Conservation (phyloP, 1,139 yeast genomes). For the Diutina mesorugosa region DNA sequence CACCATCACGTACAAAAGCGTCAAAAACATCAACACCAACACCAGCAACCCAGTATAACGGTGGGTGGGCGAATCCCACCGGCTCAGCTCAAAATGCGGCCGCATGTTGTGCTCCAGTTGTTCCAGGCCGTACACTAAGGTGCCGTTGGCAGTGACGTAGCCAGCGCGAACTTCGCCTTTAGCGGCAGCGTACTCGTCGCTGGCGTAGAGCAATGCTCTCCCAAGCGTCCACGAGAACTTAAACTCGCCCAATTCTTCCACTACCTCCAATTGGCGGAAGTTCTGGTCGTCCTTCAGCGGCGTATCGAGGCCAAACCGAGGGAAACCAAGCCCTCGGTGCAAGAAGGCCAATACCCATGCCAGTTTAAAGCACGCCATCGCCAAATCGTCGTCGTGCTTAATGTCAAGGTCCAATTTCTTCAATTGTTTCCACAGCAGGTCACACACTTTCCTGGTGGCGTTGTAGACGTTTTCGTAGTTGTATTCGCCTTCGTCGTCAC, state of each 20-base stretch:
- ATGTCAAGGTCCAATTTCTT: not conserved
- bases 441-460: constrained; percentile 35
- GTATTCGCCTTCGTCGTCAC: constrained; percentile 9
- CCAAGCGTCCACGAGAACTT: constrained; percentile 82
- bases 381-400: constrained; percentile 10
- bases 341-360: constrained; percentile 63
- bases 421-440: constrained; percentile 13
- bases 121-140: not conserved
- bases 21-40: not conserved
- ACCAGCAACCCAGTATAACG: constrained; percentile 1
- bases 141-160: not conserved
- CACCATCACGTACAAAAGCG: not conserved
- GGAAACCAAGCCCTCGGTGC: constrained; percentile 65
- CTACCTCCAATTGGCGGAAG: constrained; percentile 42
- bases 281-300: constrained; percentile 12
- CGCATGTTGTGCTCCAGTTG: not conserved
- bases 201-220: constrained; percentile 54
- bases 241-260: constrained; percentile 49
- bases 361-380: constrained; percentile 19
- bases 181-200: constrained; percentile 23
- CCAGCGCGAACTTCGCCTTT: not conserved
- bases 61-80: not conserved
- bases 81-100: not conserved
- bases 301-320: constrained; percentile 38
- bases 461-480: constrained; percentile 28